Evolutionary conservation across 2,329 filamentous ascomycete species (phyloP), one percentile per base, ranked within the genome.

Genomic region (Penicillium sp.): DNA sequence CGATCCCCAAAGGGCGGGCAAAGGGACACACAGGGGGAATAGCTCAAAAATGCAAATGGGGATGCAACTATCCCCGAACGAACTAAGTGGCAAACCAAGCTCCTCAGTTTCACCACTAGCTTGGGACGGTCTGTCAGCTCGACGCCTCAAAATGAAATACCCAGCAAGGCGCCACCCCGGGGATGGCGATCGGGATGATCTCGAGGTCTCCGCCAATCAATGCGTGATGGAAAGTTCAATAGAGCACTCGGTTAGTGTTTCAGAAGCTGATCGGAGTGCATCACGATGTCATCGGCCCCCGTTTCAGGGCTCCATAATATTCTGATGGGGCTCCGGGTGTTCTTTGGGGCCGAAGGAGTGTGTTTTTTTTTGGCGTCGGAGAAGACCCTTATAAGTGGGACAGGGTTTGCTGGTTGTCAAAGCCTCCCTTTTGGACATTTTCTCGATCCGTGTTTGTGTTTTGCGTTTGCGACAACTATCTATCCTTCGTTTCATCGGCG

Each of bases 231-330:
- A 43, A 18, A 45, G 29, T 51, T 54, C 54, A 51, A 56, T 56
- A 56, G 51, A 40, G 41, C 47, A 41, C 15, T 34, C 17, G 15
- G 9, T 51, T 56, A 54, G 54, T 43, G 54, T 56, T 56, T 56
- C 54, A 56, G 47, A 40, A 32, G 43, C 39, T 30, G 51, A 56
- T 56, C 44, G 41, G 33, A 27, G 30, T 43, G 17, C 30, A 39
- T 50, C 51, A 45, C 51, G 34, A 55, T 55, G 51, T 49, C 54
- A 51, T 56, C 47, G 40, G n/a, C 33, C 36, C 18, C 37, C 42
- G 42, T 54, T 50, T 46, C 48, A 30, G 15, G 44, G 24, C 32
- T 51, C 50, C 50, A 53, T 47, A 43, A 50, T 50, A 32, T 33
- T 41, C 27, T 33, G 50, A 51, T 42, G 53, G 53, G 44, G 42